A percentile compares a stretch with the other conserved stretches of the same genome.
Evolutionary conservation across 163 green algal species (phyloP).

Genomic region (Picocystis sp.): DNA sequence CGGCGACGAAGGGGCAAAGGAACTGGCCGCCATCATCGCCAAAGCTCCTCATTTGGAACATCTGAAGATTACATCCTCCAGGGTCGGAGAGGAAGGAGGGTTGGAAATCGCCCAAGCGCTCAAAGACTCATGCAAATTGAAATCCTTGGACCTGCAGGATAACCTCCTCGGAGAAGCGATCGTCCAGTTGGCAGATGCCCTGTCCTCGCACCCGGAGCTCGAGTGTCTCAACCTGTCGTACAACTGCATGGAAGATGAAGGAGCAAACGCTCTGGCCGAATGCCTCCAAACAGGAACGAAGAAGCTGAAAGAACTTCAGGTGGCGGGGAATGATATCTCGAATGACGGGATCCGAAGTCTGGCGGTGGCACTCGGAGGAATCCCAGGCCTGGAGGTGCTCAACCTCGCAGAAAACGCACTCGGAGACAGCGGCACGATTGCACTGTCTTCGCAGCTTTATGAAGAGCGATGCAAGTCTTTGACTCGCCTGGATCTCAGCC

Average conservation of each 20-base stretch:
- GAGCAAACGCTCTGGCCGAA: slow-evolving; percentile 26
- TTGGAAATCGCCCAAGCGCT: slow-evolving; percentile 43
- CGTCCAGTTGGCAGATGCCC: not conserved
- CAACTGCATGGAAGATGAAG: slow-evolving; percentile 70
- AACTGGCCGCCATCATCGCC: too few species aligned
- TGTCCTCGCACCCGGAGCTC: slow-evolving; percentile 20
- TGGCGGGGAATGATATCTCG: slow-evolving; percentile 3
- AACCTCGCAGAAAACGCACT: slow-evolving; percentile 51
- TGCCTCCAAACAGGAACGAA: too few species aligned
- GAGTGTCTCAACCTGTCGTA: slow-evolving; percentile 53
- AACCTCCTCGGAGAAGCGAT: slow-evolving; percentile 61
- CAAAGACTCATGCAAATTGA: not conserved
- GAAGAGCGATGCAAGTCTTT: not conserved
- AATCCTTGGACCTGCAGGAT: slow-evolving; percentile 71
- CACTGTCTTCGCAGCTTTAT: slow-evolving; percentile 1
- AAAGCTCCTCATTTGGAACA: slow-evolving; percentile 39
- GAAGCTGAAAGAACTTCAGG: not conserved
- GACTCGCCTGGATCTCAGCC: not conserved
- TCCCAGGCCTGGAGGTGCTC: slow-evolving; percentile 19
- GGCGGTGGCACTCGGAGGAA: not conserved
- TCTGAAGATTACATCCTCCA: slow-evolving; percentile 70
- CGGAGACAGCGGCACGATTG: slow-evolving; percentile 10
- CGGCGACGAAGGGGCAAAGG: slow-evolving; percentile 55
- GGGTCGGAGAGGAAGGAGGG: slow-evolving; percentile 62
- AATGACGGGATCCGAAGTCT: slow-evolving; percentile 2